These are phyloP conservation scores for Asterella californica DNA, from an alignment of 225 moss, liverwort and hornwort species.

Conservation along the genomic window DNA sequence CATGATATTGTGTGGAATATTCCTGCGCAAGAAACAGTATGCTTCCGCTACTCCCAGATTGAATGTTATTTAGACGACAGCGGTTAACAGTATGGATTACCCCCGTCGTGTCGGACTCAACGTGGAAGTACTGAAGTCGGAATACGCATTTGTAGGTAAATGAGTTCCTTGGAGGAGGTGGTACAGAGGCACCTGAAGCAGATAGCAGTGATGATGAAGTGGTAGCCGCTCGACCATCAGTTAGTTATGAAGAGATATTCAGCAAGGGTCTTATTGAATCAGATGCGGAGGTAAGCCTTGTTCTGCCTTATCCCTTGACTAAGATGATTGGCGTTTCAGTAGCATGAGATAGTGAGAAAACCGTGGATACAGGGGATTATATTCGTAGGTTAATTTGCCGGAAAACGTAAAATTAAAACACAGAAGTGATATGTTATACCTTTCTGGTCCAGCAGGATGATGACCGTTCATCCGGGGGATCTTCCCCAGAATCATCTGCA, in stretches of 20 bases:
- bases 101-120: background rate
- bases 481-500: slow-evolving; percentile 72
- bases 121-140: background rate
- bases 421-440: background rate
- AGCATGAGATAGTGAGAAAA: background rate
- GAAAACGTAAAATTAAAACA: background rate
- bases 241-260: slow-evolving; percentile 90
- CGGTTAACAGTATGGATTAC: background rate
- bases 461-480: slow-evolving; percentile 72
- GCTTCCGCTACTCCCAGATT: background rate
- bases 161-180: slow-evolving; percentile 94
- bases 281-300: slow-evolving; percentile 70
- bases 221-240: slow-evolving; percentile 63
- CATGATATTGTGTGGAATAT: slow-evolving; percentile 50
- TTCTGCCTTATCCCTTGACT: background rate
- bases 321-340: background rate
- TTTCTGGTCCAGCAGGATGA: slow-evolving; percentile 53
- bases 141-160: slow-evolving; percentile 55
- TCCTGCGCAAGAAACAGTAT: slow-evolving; percentile 38
- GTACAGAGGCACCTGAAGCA: slow-evolving; percentile 88
- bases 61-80: background rate
- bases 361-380: background rate
- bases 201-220: slow-evolving; percentile 69
- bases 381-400: background rate
- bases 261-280: slow-evolving; percentile 94